Conservation (phyloP, 2,329 filamentous ascomycete species). For the Sphaerostilbella broomeana region DNA sequence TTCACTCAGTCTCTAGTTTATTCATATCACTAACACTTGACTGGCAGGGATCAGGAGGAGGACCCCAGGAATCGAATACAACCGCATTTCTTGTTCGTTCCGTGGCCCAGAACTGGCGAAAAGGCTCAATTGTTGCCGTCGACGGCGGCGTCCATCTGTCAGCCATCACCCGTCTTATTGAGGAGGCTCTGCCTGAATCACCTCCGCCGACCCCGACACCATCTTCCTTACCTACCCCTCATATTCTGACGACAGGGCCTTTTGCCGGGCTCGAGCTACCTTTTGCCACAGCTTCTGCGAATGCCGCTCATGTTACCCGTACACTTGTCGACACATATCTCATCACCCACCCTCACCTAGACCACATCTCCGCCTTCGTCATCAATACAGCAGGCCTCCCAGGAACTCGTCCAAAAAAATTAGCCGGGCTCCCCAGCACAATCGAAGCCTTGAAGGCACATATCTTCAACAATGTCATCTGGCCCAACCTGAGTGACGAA, state of each 20-base stretch:
- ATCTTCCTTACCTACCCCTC: constrained; percentile 27
- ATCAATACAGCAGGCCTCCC: constrained; percentile 88
- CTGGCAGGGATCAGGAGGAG: constrained; percentile 75
- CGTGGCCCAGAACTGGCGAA: constrained; percentile 68
- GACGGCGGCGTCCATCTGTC: constrained; percentile 88
- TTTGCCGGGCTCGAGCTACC: constrained; percentile 74
- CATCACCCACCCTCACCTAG: constrained; percentile 94
- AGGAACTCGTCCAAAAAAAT: constrained; percentile 71
- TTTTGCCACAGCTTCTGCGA: constrained; percentile 59
- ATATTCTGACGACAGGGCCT: constrained; percentile 59
- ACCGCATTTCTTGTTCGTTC: constrained; percentile 87
- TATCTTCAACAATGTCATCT: constrained; percentile 96
- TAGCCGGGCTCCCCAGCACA: constrained; percentile 82
- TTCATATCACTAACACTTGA: too few relatives aligned
- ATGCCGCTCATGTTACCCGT: constrained; percentile 73
- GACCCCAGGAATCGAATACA: constrained; percentile 81
- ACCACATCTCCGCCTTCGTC: constrained; percentile 86
- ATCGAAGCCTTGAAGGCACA: constrained; percentile 87
- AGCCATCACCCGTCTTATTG: constrained; percentile 73
- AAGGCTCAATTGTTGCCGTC: constrained; percentile 80
- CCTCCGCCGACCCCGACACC: constrained; percentile 17
- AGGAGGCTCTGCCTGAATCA: constrained; percentile 42
- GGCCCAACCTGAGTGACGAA: constrained; percentile 95
- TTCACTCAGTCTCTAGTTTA: too few relatives aligned
- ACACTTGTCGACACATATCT: constrained; percentile 80